Base-by-base conservation (phyloP, 176 grass and related monocot genomes). In the Olyra latifolia region DNA sequence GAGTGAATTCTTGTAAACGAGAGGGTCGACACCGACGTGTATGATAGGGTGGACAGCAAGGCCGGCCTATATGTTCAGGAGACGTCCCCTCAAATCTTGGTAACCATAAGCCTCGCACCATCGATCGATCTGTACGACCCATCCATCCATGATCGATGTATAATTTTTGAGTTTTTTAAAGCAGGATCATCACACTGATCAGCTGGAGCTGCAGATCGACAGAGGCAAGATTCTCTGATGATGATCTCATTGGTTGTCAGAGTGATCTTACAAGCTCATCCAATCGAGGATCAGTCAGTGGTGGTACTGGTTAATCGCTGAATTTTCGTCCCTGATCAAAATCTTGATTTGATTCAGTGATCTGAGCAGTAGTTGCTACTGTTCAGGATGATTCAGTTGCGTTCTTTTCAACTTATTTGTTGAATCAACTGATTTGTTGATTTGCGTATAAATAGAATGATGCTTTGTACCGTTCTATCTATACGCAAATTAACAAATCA, bases 191-290 rank as follows among this genome's bases (percentile, higher is more conserved):
- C 27, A 7, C 1, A 55, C 69, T 41, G 42, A n/a, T n/a, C n/a
- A 73, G 63, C 66, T 25, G 56, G 69, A 35, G 61, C 62, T 56
- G 50, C 65, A 50, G n/a, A n/a, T n/a, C n/a, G 71, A 80, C 81
- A 89, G 80, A 88, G 79, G 81, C 32, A 47, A 75, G 87, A 84
- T 89, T 89, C 70, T 72, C 55, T n/a, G n/a, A n/a, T 25, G 48
- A 10, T 77, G 66, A 64, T 75, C 66, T 59, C 80, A 88, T 12
- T 60, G 29, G 48, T 60, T 68, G 81, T 62, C 43, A 41, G 56
- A 32, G 32, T 45, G 32, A 85, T 85, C 67, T 72, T 66, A 75
- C 71, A 66, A 29, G 24, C 59, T 74, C 70, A 52, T 82, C 69
- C 15, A 63, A 82, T 82, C 69, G 28, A 30, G 16, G 53, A 50